A percentile compares a stretch with the other conserved stretches of the same genome.
phyloP scores from a whole-genome alignment of 2,329 filamentous ascomycete species.

The Orbilia oligospora region DNA sequence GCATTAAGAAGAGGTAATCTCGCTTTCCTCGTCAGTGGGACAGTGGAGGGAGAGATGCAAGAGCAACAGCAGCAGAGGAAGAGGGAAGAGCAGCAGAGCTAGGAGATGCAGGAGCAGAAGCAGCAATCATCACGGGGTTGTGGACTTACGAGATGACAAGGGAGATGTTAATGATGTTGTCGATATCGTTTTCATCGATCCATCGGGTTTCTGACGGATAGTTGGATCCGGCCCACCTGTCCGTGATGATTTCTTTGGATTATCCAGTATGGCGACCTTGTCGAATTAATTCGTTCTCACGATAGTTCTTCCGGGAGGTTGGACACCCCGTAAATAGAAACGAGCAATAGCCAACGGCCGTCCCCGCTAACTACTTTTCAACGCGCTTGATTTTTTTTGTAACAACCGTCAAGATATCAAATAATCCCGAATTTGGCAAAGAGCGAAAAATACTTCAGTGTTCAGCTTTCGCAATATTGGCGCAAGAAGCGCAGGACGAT shows the following conservation, averaged over 20 bases:
- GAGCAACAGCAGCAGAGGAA: conserved; percentile 11
- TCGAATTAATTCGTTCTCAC: conserved; percentile 15
- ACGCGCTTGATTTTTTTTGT: conserved; percentile 29
- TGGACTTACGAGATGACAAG: conserved; percentile 54
- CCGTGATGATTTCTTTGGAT: conserved; percentile 57
- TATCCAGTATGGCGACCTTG: conserved; percentile 60
- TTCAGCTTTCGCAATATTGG: conserved; percentile 41
- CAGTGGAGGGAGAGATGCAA: conserved; percentile 3
- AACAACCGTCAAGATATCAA: conserved; percentile 17
- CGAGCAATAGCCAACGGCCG: conserved; percentile 12
- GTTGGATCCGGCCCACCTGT: conserved; percentile 55
- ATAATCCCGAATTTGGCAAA: conserved; percentile 5
- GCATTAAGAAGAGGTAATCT: conserved; percentile 48
- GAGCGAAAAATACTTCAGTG: conserved; percentile 13
- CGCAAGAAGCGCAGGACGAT: conserved; percentile 39
- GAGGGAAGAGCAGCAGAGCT: conserved; percentile 32
- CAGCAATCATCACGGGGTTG: conserved; percentile 30
- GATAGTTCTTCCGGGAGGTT: conserved; percentile 14
- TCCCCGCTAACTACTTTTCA: conserved; percentile 26
- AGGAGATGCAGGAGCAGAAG: conserved; percentile 25
- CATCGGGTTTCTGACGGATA: conserved; percentile 60
- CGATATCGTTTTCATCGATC: conserved; percentile 59
- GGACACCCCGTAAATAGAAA: conserved; percentile 6
- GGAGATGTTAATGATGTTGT: conserved; percentile 33
- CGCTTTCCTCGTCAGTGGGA: conserved; percentile 25